A percentile compares a stretch with the other conserved stretches of the same genome.
These are phyloP conservation scores for Arthromyces matolae DNA, from an alignment of 768 basidiomycete species.

Conservation along the genomic window DNA sequence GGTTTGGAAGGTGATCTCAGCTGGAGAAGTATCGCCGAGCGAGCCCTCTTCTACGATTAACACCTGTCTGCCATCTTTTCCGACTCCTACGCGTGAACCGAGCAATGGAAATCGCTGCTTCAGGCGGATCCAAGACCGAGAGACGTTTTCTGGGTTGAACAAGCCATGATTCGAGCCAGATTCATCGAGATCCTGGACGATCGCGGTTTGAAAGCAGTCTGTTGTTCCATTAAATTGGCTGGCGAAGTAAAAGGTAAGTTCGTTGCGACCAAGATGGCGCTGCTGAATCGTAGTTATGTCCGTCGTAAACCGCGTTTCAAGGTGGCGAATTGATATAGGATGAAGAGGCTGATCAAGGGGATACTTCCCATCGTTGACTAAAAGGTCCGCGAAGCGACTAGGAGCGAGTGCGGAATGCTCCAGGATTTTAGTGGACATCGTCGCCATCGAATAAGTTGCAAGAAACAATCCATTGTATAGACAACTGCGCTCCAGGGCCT, in stretches of 20 bases:
- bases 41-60: conserved; percentile 39
- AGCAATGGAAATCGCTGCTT: conserved; percentile 51
- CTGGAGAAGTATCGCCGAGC: conserved; percentile 26
- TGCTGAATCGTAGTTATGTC: too few relatives aligned
- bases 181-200: conserved; percentile 22
- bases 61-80: conserved; percentile 22
- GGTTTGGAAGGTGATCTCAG: conserved; percentile 36
- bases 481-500: neutral
- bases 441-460: neutral
- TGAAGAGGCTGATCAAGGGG: neutral
- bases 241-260: conserved; percentile 42
- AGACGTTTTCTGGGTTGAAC: conserved; percentile 30
- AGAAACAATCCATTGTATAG: neutral
- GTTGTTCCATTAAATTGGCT: conserved; percentile 39
- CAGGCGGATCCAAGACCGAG: conserved; percentile 40
- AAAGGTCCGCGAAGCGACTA: too few relatives aligned
- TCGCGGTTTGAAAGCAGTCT: conserved; percentile 36
- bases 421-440: too few relatives aligned
- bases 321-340: too few relatives aligned
- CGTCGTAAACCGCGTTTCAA: too few relatives aligned
- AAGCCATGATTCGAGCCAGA: conserved; percentile 13
- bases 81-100: conserved; percentile 36
- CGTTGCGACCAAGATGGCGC: conserved; percentile 37
- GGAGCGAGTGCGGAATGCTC: too few relatives aligned
- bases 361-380: too few relatives aligned